A percentile compares a stretch with the other conserved stretches of the same genome.
Evolutionary conservation across 2,329 filamentous ascomycete species (phyloP).

Genomic region (Amauroascus verrucosus): DNA sequence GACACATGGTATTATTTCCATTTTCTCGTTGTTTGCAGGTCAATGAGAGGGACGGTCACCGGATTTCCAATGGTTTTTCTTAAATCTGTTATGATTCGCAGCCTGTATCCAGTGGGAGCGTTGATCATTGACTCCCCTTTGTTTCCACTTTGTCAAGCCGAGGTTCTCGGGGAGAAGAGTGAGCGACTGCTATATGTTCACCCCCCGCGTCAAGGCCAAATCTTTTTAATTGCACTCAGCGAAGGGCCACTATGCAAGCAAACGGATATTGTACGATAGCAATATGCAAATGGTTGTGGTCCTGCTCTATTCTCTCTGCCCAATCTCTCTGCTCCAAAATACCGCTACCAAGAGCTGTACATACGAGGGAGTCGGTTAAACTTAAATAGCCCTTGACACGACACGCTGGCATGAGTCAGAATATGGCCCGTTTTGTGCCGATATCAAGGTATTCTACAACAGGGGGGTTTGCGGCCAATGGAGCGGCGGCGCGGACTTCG

Average conservation of each 20-base stretch:
- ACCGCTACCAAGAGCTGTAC: not conserved
- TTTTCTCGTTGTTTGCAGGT: slow-evolving; percentile 2
- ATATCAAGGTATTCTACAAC: not conserved
- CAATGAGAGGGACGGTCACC: slow-evolving; percentile 6
- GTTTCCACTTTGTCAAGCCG: no score
- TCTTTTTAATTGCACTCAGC: not conserved
- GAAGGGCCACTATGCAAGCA: not conserved
- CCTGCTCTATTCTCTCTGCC: not conserved
- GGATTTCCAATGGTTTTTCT: slow-evolving; percentile 12
- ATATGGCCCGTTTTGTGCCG: no score
- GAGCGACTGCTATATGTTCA: not conserved
- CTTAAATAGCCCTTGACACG: not conserved
- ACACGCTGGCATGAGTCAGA: not conserved
- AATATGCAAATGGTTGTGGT: slow-evolving; percentile 2
- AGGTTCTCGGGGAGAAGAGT: not conserved
- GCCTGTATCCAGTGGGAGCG: not conserved
- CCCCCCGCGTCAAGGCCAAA: not conserved
- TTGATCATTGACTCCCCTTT: not conserved
- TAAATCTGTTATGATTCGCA: slow-evolving; percentile 8
- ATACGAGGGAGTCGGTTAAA: not conserved
- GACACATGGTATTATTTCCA: not conserved
- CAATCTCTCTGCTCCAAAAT: not conserved
- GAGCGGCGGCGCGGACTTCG: not conserved
- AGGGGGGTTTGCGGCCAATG: not conserved
- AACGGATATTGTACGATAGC: slow-evolving; percentile 7